Conservation (phyloP, 2,329 filamentous ascomycete genomes). For the Trichoderma koningiopsis region DNA sequence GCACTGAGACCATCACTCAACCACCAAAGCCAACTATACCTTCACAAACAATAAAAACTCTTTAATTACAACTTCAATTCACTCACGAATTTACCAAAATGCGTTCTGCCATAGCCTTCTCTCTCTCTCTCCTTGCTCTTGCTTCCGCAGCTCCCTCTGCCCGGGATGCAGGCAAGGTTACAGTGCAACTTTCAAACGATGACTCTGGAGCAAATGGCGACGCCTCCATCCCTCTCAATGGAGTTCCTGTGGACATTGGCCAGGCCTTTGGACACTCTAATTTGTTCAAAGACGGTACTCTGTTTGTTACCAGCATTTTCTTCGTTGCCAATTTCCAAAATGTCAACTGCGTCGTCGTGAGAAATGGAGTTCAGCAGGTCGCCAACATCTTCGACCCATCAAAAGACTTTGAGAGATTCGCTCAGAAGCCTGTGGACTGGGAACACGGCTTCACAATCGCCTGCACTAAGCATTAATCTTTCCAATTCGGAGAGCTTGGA, state of each 20-base stretch:
- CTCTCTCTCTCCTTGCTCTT: constrained; percentile 11
- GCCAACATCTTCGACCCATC: constrained; percentile 3
- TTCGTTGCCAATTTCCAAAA: constrained; percentile 12
- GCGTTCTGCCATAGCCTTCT: background rate
- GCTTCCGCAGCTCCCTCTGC: constrained; percentile 3
- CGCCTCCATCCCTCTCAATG: constrained; percentile 8
- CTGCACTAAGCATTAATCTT: background rate
- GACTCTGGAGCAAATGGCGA: constrained; percentile 15
- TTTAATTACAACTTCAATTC: background rate
- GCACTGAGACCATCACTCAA: background rate
- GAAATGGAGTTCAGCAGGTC: background rate
- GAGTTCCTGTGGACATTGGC: background rate
- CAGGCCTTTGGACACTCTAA: constrained; percentile 10
- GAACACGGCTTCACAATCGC: constrained; percentile 8
- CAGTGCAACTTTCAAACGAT: constrained; percentile 18
- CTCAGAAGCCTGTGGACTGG: constrained; percentile 13
- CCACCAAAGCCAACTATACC: background rate
- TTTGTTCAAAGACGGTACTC: constrained; percentile 2
- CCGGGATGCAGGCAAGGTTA: background rate
- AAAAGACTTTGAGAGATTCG: constrained; percentile 1
- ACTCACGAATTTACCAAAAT: background rate
- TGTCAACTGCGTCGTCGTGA: background rate
- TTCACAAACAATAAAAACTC: background rate
- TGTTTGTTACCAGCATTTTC: constrained; percentile 12
- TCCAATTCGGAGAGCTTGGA: background rate